phyloP scores from a whole-genome alignment of 768 basidiomycete species.

The Pulveroboletus ravenelii region DNA sequence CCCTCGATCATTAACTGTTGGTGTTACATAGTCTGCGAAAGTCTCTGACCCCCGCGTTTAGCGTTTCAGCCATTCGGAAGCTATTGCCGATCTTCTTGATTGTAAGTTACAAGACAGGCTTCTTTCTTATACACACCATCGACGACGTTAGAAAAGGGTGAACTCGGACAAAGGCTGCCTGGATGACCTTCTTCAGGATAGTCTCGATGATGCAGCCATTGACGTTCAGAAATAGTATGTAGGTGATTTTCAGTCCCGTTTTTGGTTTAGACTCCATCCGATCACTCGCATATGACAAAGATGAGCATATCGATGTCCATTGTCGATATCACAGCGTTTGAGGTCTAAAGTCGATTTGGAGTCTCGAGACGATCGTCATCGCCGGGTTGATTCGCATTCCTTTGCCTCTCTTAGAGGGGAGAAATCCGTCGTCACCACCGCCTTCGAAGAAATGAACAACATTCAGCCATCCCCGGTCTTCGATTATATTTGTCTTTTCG shows the following conservation, averaged over 20 bases:
- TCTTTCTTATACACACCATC: not conserved
- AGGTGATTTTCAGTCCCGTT: not conserved
- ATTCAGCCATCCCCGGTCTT: constrained; percentile 19
- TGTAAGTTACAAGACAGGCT: constrained; percentile 36
- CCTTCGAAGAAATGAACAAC: constrained; percentile 25
- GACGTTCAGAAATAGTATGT: constrained; percentile 46
- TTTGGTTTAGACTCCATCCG: not conserved
- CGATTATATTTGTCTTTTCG: not conserved
- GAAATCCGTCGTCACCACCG: not conserved
- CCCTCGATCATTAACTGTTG: not conserved
- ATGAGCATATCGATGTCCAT: constrained; percentile 44
- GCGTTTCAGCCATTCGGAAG: constrained; percentile 24
- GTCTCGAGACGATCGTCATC: constrained; percentile 39
- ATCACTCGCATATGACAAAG: constrained; percentile 19
- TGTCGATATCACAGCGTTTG: not conserved
- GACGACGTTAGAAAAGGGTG: not conserved
- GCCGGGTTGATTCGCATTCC: constrained; percentile 41
- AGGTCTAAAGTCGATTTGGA: constrained; percentile 3
- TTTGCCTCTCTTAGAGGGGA: constrained; percentile 41
- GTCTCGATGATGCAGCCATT: constrained; percentile 31
- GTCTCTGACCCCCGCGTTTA: constrained; percentile 37
- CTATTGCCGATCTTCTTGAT: constrained; percentile 33
- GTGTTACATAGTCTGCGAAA: constrained; percentile 29
- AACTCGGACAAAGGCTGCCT: constrained; percentile 16
- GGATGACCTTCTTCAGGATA: constrained; percentile 25